These are phyloP conservation scores for Meredithiella fracta DNA, from an alignment of 2,329 filamentous ascomycete genomes.

Conservation along the genomic window DNA sequence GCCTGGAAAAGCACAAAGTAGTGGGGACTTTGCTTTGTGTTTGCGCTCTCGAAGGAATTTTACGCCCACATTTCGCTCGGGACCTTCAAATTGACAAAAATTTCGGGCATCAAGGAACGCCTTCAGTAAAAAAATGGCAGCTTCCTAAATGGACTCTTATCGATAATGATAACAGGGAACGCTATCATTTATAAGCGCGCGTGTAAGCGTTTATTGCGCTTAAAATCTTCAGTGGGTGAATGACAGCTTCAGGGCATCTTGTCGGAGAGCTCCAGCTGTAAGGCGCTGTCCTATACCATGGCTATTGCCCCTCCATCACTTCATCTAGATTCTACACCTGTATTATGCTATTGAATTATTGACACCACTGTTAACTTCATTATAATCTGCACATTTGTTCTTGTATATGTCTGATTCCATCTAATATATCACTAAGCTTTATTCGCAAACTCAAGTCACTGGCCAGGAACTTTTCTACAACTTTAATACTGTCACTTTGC, in stretches of 20 bases:
- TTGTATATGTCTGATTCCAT: too few species aligned
- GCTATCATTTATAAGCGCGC: not conserved
- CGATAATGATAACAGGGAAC: not conserved
- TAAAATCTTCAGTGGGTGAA: not conserved
- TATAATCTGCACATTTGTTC: not conserved
- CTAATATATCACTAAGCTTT: too few species aligned
- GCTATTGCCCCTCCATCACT: not conserved
- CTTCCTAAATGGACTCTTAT: not conserved
- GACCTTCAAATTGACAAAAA: not conserved
- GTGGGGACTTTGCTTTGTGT: not conserved
- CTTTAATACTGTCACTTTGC: too few species aligned
- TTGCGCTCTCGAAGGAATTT: not conserved
- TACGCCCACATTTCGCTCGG: not conserved
- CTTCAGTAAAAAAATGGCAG: not conserved
- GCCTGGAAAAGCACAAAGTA: not conserved
- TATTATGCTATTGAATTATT: not conserved
- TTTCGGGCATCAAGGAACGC: not conserved
- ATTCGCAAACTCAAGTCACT: too few species aligned
- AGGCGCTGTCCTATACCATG: not conserved
- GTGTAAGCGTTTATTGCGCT: not conserved
- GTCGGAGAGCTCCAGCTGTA: not conserved
- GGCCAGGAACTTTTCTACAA: too few species aligned
- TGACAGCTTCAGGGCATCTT: not conserved
- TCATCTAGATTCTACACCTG: not conserved
- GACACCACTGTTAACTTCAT: not conserved